Conservation (phyloP, 2,329 filamentous ascomycete genomes). For the Xylariaceae sp. region DNA sequence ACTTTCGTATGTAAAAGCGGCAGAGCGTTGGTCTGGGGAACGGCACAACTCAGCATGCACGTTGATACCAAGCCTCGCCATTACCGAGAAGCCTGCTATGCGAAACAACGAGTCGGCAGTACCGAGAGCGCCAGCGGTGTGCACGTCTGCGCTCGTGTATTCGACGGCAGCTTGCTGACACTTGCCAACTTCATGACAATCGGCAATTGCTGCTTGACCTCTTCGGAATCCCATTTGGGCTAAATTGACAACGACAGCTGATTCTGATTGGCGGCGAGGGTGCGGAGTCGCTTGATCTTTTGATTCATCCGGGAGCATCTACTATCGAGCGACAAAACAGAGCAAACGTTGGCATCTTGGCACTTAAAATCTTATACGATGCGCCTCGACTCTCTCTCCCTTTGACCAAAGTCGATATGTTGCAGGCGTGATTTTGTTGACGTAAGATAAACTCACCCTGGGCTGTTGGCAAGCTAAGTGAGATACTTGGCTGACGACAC, state of each 20-base stretch:
- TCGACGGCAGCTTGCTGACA: constrained; percentile 3
- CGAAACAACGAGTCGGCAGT: constrained; percentile 7
- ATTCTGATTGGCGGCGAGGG: constrained; percentile 7
- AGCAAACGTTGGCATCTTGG: constrained; percentile 5
- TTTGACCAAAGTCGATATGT: too few species aligned
- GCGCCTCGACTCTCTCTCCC: too few species aligned
- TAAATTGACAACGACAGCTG: constrained; percentile 7
- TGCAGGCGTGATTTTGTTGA: too few species aligned
- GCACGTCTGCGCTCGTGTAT: not conserved
- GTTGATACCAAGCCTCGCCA: not conserved
- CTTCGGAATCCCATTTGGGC: constrained; percentile 9
- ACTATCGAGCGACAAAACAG: constrained; percentile 13
- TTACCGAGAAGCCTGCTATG: constrained; percentile 5
- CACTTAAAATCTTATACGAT: not conserved
- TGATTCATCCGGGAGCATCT: constrained; percentile 10
- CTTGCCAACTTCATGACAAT: constrained; percentile 6
- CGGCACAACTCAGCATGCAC: constrained; percentile 4
- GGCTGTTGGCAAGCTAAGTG: too few species aligned
- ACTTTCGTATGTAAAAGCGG: constrained; percentile 7
- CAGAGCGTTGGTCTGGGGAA: constrained; percentile 17
- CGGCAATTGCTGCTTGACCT: constrained; percentile 3
- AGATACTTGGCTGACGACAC: too few species aligned
- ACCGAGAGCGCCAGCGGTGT: constrained; percentile 15
- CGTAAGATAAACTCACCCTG: too few species aligned
- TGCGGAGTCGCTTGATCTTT: constrained; percentile 8